A percentile compares a stretch with the other conserved stretches of the same genome.
Conservation (phyloP, 2,329 filamentous ascomycete genomes). For the Ustulina deusta region DNA sequence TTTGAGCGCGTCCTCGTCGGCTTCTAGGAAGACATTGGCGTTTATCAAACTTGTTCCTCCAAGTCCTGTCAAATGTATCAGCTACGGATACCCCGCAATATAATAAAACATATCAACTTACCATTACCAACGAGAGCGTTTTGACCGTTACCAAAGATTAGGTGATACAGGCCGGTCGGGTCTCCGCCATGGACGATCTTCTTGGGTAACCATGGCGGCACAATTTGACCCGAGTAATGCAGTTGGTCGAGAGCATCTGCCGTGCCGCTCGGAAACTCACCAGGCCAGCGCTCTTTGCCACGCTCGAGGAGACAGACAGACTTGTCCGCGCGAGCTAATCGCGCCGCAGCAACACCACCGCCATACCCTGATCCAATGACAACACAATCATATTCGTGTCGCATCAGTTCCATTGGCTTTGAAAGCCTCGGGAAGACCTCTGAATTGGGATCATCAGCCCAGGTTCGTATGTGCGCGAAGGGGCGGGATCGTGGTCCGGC, state of each 20-base stretch:
- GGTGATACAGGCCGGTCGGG: conserved; percentile 72
- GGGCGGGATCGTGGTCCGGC: conserved; percentile 51
- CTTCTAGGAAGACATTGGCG: conserved; percentile 73
- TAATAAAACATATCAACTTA: conserved; percentile 45
- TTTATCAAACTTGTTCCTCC: conserved; percentile 76
- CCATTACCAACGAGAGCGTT: conserved; percentile 72
- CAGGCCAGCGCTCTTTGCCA: conserved; percentile 74
- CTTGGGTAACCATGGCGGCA: conserved; percentile 57
- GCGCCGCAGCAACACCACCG: conserved; percentile 72
- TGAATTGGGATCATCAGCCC: conserved; percentile 48
- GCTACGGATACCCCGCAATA: conserved; percentile 24
- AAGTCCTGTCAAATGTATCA: conserved; percentile 58
- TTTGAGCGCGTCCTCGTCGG: conserved; percentile 65
- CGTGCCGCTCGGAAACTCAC: conserved; percentile 68
- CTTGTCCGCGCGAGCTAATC: conserved; percentile 71
- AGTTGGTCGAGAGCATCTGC: conserved; percentile 63
- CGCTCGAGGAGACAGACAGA: conserved; percentile 74
- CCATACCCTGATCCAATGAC: conserved; percentile 78
- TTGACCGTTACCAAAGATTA: conserved; percentile 72
- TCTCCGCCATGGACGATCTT: conserved; percentile 62
- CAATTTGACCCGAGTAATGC: conserved; percentile 67
- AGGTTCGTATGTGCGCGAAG: conserved; percentile 49
- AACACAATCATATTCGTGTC: conserved; percentile 71
- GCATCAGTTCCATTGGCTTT: conserved; percentile 68
- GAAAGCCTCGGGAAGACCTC: conserved; percentile 65